phyloP scores from a whole-genome alignment of 2,329 filamentous ascomycete genomes.

The Cladosporium sphaerospermum region DNA sequence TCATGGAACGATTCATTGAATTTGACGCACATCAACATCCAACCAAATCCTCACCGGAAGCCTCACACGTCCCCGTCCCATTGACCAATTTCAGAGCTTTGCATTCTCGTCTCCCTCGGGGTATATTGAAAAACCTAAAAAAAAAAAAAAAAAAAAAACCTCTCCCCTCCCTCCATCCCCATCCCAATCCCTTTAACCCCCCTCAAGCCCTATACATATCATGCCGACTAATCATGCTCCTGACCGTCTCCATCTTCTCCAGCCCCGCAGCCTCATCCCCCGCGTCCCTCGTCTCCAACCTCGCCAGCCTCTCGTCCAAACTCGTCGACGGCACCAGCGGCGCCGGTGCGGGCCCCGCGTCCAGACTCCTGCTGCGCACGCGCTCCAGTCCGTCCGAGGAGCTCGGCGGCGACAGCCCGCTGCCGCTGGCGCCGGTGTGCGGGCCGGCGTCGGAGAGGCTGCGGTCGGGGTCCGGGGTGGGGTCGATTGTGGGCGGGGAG shows the following conservation, averaged over 20 bases:
- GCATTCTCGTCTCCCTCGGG: too few species aligned
- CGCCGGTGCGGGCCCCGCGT: not conserved
- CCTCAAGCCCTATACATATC: slow-evolving; percentile 32
- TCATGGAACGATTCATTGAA: too few species aligned
- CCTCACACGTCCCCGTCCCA: too few species aligned
- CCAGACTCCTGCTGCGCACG: slow-evolving; percentile 20
- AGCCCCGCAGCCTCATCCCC: slow-evolving; percentile 18
- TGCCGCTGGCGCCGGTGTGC: not conserved
- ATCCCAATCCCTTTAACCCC: too few species aligned
- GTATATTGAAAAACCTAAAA: too few species aligned
- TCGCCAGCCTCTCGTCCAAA: slow-evolving; percentile 18
- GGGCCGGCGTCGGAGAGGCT: slow-evolving; percentile 26
- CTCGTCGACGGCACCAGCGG: not conserved
- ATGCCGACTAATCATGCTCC: slow-evolving; percentile 36
- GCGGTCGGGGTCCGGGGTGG: slow-evolving; percentile 20
- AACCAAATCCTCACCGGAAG: too few species aligned
- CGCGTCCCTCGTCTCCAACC: slow-evolving; percentile 25
- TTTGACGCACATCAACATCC: too few species aligned
- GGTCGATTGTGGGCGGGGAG: slow-evolving; percentile 6
- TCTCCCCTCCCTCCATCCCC: too few species aligned
- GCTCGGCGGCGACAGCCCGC: not conserved
- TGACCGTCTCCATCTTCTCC: slow-evolving; percentile 27
- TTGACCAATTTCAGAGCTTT: too few species aligned
- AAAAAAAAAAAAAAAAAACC: too few species aligned
- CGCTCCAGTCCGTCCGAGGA: slow-evolving; percentile 5